Evolutionary conservation across 1,284 basidiomycete genomes (phyloP), one percentile per base, ranked within the genome.

Genomic region (Sanghuangporus sanghuang): DNA sequence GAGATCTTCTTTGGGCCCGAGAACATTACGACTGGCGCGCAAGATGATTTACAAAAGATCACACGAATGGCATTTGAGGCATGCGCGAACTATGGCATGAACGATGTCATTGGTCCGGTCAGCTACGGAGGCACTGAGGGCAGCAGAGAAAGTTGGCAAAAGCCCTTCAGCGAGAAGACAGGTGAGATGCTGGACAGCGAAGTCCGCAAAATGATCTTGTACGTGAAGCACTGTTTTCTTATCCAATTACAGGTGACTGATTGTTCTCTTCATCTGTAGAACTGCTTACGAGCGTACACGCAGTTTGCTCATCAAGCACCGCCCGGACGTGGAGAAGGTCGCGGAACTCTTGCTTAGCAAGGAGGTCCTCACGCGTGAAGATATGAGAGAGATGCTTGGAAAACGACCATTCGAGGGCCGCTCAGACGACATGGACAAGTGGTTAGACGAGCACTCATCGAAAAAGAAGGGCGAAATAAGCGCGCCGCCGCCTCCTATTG

Each of bases 161-260:
- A 99, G 76, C 96, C 96, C 1, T 99, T 98, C 82, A 95, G 92
- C 68, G 96, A 99, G 83, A 92, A 92, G 75, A 99, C 96, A 0
- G 93, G 92, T 1, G 92, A 98, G 79, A 91, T 95, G 80, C 79
- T 99, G 16, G 96, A 99, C 73, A 77, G 77, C 27, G 93, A 93
- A 76, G 96, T 99, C 16, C 89, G 95, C 73, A 96, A 94, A 81
- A 96, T 99, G 93, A 94, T 99, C 69, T 85, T 84, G 81, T 89
- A 75, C 59, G 82, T 81, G 18, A 14, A 14, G 27, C 14, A 38
- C 6, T 12, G 39, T 39, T 49, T n/a, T 27, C 7, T 44, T 32
- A 32, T 32, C 27, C 44, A 18, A n/a, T 46, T 46, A n/a, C 7
- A 16, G 16, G 44, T 2, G 1, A 18, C 21, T 46, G 16, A 46